Percentiles rank a stretch among this genome's conserved stretches.
Evolutionary conservation across 495 filamentous ascomycete species (phyloP).

Genomic region (Immersiella caudata): DNA sequence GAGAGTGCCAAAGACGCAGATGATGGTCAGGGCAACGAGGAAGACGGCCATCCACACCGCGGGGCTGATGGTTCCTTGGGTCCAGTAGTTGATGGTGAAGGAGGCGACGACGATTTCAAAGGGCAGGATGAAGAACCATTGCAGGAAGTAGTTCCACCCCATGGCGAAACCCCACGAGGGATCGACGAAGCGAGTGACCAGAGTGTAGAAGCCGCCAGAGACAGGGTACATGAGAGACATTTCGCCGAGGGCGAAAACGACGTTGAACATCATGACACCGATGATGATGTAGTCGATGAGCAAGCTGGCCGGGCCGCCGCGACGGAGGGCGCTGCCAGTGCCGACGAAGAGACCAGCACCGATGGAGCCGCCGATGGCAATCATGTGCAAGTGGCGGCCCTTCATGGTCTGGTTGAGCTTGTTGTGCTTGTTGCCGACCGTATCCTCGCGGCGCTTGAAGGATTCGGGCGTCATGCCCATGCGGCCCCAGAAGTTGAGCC

Average conservation of each 20-base stretch:
- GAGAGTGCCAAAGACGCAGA: slow-evolving; percentile 54
- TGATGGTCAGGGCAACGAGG: slow-evolving; percentile 52
- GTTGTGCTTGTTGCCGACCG: slow-evolving; percentile 5
- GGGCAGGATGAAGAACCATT: slow-evolving; percentile 57
- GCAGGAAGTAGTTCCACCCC: slow-evolving; percentile 70
- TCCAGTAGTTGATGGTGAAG: slow-evolving; percentile 48
- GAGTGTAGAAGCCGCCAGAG: slow-evolving; percentile 60
- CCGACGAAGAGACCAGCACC: slow-evolving; percentile 63
- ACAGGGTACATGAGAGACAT: slow-evolving; percentile 68
- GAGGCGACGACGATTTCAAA: slow-evolving; percentile 57
- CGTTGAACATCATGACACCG: slow-evolving; percentile 43
- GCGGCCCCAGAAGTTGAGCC: slow-evolving; percentile 5
- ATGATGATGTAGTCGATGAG: slow-evolving; percentile 58
- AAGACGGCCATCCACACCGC: slow-evolving; percentile 62
- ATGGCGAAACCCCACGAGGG: slow-evolving; percentile 79
- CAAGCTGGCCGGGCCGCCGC: slow-evolving; percentile 59
- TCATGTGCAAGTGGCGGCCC: slow-evolving; percentile 73
- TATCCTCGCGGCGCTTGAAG: neutral
- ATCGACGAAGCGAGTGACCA: slow-evolving; percentile 69
- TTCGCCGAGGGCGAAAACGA: slow-evolving; percentile 60
- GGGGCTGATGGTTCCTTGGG: slow-evolving; percentile 42
- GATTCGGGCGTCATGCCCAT: slow-evolving; percentile 4
- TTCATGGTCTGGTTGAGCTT: slow-evolving; percentile 7
- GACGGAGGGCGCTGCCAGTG: slow-evolving; percentile 51
- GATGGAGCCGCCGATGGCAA: slow-evolving; percentile 68